These are phyloP conservation scores for Ustilago trichophora DNA, from an alignment of 1,284 basidiomycete genomes.

Conservation along the genomic window DNA sequence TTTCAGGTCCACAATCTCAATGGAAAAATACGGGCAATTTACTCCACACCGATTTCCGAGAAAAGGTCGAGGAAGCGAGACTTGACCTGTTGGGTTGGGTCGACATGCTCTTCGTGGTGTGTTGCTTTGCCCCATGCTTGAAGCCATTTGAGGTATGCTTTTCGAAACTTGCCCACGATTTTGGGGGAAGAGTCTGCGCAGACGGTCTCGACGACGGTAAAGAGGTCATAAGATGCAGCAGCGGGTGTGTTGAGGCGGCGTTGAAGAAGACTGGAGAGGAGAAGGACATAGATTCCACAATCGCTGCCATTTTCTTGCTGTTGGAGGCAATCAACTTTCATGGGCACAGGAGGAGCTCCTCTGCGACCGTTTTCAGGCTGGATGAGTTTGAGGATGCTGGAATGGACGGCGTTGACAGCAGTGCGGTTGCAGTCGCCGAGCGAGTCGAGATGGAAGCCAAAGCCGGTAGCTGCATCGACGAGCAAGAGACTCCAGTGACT, in stretches of 20 bases:
- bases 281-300: constrained; percentile 41
- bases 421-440: constrained; percentile 35
- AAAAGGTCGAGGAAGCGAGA: constrained; percentile 25
- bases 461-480: constrained; percentile 11
- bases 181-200: constrained; percentile 18
- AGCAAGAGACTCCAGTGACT: constrained; percentile 39
- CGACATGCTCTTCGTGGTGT: constrained; percentile 37
- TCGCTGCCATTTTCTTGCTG: constrained; percentile 38
- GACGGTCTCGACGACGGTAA: constrained; percentile 7
- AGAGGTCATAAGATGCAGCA: constrained; percentile 8
- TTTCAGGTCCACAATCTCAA: no score
- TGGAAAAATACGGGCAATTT: no score
- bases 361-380: not conserved
- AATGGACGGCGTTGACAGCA: constrained; percentile 24
- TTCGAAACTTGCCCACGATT: constrained; percentile 17
- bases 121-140: constrained; percentile 28
- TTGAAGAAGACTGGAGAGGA: constrained; percentile 38
- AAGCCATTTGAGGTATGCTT: constrained; percentile 30
- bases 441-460: constrained; percentile 36
- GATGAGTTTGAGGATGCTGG: constrained; percentile 15
- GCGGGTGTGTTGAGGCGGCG: constrained; percentile 15
- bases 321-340: constrained; percentile 21
- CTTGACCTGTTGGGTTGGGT: constrained; percentile 21
- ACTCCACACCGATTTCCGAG: constrained; percentile 44
- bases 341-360: not conserved